phyloP scores from a whole-genome alignment of 495 filamentous ascomycete species.

The Penicillium subrubescens region DNA sequence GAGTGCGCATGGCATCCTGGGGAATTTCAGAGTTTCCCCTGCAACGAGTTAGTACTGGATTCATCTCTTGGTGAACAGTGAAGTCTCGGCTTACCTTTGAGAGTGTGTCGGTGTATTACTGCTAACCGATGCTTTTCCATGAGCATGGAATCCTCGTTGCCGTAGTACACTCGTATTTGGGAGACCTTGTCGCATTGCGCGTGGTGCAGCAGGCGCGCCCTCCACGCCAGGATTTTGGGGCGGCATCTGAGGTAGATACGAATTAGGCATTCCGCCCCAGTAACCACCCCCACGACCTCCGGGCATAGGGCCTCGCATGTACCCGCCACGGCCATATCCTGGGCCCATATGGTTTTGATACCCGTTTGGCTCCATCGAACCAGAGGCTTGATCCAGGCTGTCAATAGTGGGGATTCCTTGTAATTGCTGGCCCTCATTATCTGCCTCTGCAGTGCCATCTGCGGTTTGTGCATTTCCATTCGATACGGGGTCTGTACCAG shows the following conservation, averaged over 20 bases:
- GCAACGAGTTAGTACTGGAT: not conserved
- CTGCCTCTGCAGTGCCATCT: conserved; percentile 20
- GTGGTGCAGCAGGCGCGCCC: conserved; percentile 87
- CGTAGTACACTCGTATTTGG: conserved; percentile 69
- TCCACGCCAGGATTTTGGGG: conserved; percentile 62
- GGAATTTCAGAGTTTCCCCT: conserved; percentile 28
- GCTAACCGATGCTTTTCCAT: conserved; percentile 30
- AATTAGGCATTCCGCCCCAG: conserved; percentile 26
- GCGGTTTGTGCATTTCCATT: conserved; percentile 3
- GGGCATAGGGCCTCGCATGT: conserved; percentile 29
- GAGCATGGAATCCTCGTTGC: conserved; percentile 40
- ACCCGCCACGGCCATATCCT: conserved; percentile 42
- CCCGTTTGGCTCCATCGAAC: conserved; percentile 22
- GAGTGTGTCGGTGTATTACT: conserved; percentile 30
- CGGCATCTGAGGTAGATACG: conserved; percentile 33
- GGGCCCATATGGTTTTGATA: conserved; percentile 29
- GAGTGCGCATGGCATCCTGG: conserved; percentile 28
- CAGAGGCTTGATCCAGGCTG: conserved; percentile 37
- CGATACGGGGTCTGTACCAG: conserved; percentile 22
- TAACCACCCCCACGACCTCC: conserved; percentile 35
- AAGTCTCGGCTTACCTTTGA: conserved; percentile 41
- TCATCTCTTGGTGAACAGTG: not conserved
- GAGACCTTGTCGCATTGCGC: conserved; percentile 86
- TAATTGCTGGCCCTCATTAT: conserved; percentile 26
- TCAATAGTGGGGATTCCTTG: conserved; percentile 52